Base-by-base conservation (phyloP, 129 eudicot species). In the Flaveria trinervia region DNA sequence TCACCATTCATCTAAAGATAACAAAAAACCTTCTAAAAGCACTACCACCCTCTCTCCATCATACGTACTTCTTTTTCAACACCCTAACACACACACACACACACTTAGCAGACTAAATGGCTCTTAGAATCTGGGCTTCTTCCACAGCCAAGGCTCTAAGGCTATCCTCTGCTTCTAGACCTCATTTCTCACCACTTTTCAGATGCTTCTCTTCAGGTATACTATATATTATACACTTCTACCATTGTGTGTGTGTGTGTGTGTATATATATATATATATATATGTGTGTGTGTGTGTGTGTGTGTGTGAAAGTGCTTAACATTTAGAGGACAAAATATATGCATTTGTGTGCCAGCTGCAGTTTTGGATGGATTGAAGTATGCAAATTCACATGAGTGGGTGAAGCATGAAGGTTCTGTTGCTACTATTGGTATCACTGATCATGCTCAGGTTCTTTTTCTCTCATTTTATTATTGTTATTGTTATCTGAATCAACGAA, bases 351-450 rank as follows among this genome's bases (percentile, higher is more conserved):
- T 36, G 8, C 22, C 22, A 20, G 22, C 41, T 36, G 74, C 80
- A 92, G 98, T 92, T 61, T 20, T 92, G 75, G 90, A 92, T 71
- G 98, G 92, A 13, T 68, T 88, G 65, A 92, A 95, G 83, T 95
- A 95, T 82, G 94, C 97, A 74, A 28, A 73, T 68, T 88, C 99
- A 65, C 99, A 95, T 84, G 99, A 95, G 86, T 95, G 99, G 99
- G 99, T 95, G 85, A 95, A 95, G 77, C 96, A 89, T 82, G 99
- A 95, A 52, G 97, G 97, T 36, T 50, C 88, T 36, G 94, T 92
- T 70, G 99, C 97, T 57, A 92, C 97, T 68, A 64, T 95, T 84
- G 99, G 99, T 76, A 89, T 95, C 68, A 95, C 99, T 51, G 88
- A 92, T 73, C 99, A 95, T 86, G 98, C 98, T 65, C 97, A 92